A percentile compares a stretch with the other conserved stretches of the same genome.
Evolutionary conservation across 495 filamentous ascomycete genomes (phyloP).

Genomic region (Hapsidospora chrysogenum): DNA sequence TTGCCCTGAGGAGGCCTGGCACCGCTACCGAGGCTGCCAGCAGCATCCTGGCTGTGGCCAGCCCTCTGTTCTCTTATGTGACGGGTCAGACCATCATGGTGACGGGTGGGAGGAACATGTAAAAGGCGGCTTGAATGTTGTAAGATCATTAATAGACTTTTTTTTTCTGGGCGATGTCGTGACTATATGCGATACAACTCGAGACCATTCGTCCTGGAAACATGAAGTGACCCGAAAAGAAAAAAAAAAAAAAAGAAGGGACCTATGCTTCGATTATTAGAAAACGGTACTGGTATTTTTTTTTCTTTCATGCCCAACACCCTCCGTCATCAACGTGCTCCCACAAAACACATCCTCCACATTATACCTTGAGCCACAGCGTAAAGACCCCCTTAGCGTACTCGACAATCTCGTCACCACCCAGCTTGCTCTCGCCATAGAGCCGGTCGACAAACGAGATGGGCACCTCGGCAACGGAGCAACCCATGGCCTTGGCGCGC

Average conservation of each 20-base stretch:
- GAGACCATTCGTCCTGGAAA: too few species aligned
- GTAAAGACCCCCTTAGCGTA: conserved; percentile 86
- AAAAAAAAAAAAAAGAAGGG: too few species aligned
- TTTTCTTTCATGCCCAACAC: conserved; percentile 5
- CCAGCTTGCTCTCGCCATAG: conserved; percentile 90
- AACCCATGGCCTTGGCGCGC: conserved; percentile 83
- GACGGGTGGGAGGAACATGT: conserved; percentile 74
- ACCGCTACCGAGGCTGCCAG: conserved; percentile 65
- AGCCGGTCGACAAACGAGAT: conserved; percentile 92
- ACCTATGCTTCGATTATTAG: conserved; percentile 1
- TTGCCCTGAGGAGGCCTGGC: conserved; percentile 60
- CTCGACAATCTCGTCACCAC: conserved; percentile 92
- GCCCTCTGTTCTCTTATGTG: conserved; percentile 66
- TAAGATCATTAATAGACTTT: background rate
- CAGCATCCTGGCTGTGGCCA: conserved; percentile 62
- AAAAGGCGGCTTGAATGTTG: conserved; percentile 7
- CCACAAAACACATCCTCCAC: background rate
- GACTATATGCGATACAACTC: too few species aligned
- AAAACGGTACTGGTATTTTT: conserved; percentile 1
- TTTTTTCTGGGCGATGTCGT: background rate
- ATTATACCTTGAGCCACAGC: conserved; percentile 74
- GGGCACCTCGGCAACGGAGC: conserved; percentile 77
- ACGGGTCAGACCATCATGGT: conserved; percentile 73
- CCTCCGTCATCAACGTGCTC: background rate
- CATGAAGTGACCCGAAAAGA: background rate